Conservation (phyloP, 768 basidiomycete genomes). For the Pleurotus eryngii region DNA sequence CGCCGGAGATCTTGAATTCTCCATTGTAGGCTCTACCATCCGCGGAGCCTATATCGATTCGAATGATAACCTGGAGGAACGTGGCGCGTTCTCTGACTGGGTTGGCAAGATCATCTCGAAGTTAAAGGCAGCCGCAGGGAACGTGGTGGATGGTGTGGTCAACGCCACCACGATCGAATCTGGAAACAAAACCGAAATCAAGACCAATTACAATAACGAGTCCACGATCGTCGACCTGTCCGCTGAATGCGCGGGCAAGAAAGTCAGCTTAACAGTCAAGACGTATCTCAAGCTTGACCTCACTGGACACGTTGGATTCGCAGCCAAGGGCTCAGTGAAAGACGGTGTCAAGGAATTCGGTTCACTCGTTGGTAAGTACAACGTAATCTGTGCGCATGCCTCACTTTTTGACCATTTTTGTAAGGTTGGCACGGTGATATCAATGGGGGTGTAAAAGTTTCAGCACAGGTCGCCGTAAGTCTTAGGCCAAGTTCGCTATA, state of each 20-base stretch:
- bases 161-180: neutral
- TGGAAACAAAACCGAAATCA: slow-evolving; percentile 5
- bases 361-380: neutral
- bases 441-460: neutral
- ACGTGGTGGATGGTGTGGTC: neutral
- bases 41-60: neutral
- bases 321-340: neutral
- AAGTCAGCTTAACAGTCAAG: neutral
- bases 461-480: neutral
- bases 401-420: neutral
- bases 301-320: slow-evolving; percentile 1
- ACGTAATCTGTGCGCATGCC: no score
- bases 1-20: neutral
- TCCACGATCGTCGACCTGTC: neutral
- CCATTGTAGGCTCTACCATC: neutral
- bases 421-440: slow-evolving; percentile 2
- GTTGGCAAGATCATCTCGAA: neutral
- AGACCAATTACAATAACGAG: neutral
- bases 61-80: neutral
- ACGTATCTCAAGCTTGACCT: slow-evolving; percentile 3
- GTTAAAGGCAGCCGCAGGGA: neutral
- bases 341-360: slow-evolving; percentile 1
- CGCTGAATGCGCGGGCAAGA: slow-evolving; percentile 4
- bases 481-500: neutral
- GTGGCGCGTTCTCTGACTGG: slow-evolving; percentile 2